These are phyloP conservation scores for Quillaja saponaria DNA, from an alignment of 306 rosid species.

Conservation along the genomic window DNA sequence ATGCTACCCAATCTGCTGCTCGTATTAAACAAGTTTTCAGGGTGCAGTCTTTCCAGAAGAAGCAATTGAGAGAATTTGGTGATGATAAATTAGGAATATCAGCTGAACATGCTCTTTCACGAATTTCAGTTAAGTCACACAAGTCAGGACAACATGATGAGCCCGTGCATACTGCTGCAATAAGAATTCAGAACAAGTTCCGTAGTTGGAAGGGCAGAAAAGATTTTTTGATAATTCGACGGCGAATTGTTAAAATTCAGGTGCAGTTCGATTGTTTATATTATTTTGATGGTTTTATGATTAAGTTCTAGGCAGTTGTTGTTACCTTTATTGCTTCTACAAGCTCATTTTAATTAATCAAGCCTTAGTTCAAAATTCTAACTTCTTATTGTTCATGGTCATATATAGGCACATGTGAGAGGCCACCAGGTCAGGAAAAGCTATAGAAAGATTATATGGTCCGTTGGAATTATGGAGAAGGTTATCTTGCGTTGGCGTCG, in stretches of 20 bases:
- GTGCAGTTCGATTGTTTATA: constrained; percentile 29
- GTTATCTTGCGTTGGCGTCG: constrained; percentile 83
- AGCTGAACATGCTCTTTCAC: constrained; percentile 61
- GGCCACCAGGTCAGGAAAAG: constrained; percentile 89
- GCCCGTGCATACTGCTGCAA: constrained; percentile 72
- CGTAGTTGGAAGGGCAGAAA: constrained; percentile 82
- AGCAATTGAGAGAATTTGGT: constrained; percentile 53
- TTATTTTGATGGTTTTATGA: constrained; percentile 1
- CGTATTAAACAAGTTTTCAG: constrained; percentile 82
- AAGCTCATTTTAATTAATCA: constrained; percentile 8
- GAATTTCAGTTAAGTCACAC: constrained; percentile 41
- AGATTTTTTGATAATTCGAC: constrained; percentile 68
- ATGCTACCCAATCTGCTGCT: constrained; percentile 83
- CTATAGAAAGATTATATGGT: constrained; percentile 62
- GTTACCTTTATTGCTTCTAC: neutral
- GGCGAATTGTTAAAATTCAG: constrained; percentile 83
- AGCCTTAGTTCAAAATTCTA: constrained; percentile 13
- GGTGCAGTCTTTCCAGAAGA: constrained; percentile 82
- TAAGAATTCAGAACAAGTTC: constrained; percentile 72
- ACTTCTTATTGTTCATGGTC: constrained; percentile 17
- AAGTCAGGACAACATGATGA: constrained; percentile 48
- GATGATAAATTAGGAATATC: constrained; percentile 52
- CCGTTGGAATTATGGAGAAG: constrained; percentile 86
- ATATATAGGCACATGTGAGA: constrained; percentile 83
- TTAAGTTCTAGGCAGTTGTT: neutral